Conservation (phyloP, 1,284 basidiomycete species). For the Laetiporus sulphureus region DNA sequence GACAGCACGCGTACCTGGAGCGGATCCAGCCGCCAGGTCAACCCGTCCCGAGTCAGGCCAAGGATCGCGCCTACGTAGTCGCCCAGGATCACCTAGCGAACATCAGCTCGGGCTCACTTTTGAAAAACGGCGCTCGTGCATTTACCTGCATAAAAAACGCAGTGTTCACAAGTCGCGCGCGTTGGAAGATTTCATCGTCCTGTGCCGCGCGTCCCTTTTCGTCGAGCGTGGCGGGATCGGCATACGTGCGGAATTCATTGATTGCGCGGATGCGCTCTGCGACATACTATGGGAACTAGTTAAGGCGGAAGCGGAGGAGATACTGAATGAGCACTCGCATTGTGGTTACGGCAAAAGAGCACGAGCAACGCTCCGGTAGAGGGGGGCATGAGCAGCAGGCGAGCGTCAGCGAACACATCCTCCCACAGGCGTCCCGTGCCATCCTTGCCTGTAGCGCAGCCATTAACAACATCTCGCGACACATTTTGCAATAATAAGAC, state of each 20-base stretch:
- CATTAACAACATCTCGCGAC: neutral
- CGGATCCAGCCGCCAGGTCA: conserved; percentile 56
- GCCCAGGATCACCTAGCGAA: conserved; percentile 57
- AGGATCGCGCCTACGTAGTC: conserved; percentile 76
- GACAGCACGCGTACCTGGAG: conserved; percentile 37
- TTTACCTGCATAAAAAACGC: conserved; percentile 57
- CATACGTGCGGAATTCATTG: conserved; percentile 55
- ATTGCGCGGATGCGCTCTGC: conserved; percentile 63
- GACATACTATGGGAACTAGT: conserved; percentile 44
- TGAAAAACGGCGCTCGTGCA: too few relatives aligned
- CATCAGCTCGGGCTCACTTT: too few relatives aligned
- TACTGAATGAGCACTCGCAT: conserved; percentile 36
- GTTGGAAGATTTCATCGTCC: conserved; percentile 73
- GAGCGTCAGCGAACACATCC: conserved; percentile 63
- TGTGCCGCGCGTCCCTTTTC: conserved; percentile 34
- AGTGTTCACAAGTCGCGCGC: conserved; percentile 63
- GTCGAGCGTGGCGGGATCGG: conserved; percentile 26
- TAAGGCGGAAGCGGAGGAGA: neutral
- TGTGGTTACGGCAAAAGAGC: conserved; percentile 69
- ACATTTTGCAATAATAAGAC: neutral
- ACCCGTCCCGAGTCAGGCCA: conserved; percentile 53
- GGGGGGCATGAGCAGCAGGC: conserved; percentile 74
- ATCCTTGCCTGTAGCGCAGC: conserved; percentile 30
- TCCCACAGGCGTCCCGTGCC: conserved; percentile 60
- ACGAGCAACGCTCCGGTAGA: conserved; percentile 62